Percentiles rank a stretch among this genome's conserved stretches.
These are phyloP conservation scores for Nephelium lappaceum DNA, from an alignment of 345 rosid genomes.

Conservation along the genomic window DNA sequence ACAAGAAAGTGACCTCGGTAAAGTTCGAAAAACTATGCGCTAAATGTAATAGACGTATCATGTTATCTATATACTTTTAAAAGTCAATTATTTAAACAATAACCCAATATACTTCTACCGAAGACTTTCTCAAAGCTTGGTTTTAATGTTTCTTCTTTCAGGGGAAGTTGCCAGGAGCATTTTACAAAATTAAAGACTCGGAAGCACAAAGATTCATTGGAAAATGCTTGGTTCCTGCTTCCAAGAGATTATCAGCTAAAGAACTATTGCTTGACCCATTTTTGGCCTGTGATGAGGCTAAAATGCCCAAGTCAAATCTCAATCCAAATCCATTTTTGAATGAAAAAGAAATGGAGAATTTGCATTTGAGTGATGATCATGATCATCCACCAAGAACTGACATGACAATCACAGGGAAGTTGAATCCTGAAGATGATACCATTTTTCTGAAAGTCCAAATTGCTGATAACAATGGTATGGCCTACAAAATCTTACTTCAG, in stretches of 20 bases:
- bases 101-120: too few species aligned
- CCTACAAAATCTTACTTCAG: neutral
- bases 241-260: constrained; percentile 66
- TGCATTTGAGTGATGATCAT: constrained; percentile 49
- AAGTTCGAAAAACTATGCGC: neutral
- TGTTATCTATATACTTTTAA: too few species aligned
- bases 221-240: constrained; percentile 62
- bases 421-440: constrained; percentile 70
- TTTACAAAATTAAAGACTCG: constrained; percentile 56
- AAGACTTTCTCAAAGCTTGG: too few species aligned
- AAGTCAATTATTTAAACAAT: too few species aligned
- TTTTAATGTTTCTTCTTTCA: constrained; percentile 25
- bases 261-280: constrained; percentile 68
- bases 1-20: constrained; percentile 79
- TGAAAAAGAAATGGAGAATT: constrained; percentile 49
- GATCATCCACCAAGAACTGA: constrained; percentile 47
- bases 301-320: constrained; percentile 23
- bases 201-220: constrained; percentile 72
- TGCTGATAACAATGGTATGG: constrained; percentile 55
- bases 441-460: constrained; percentile 63
- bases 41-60: neutral
- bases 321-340: constrained; percentile 60
- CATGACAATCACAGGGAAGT: constrained; percentile 72
- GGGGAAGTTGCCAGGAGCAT: constrained; percentile 79
- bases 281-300: constrained; percentile 49